Conservation (phyloP, 2,329 filamentous ascomycete genomes). For the Scedosporium aurantiacum region DNA sequence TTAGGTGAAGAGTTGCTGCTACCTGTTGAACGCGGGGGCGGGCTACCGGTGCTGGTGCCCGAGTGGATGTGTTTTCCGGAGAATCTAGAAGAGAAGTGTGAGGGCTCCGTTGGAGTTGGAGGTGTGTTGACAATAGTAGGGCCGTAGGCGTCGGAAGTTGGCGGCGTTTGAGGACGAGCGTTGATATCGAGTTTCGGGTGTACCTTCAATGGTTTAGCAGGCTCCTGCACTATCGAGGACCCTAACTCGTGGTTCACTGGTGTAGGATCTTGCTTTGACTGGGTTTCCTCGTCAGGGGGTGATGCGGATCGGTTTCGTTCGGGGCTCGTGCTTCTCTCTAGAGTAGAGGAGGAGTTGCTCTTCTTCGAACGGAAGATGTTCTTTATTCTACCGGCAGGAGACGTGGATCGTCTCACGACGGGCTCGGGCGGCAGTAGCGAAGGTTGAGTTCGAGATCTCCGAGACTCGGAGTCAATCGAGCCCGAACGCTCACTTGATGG, state of each 20-base stretch:
- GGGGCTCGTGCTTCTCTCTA: slow-evolving; percentile 27
- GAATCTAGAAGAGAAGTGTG: slow-evolving; percentile 6
- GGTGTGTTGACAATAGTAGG: slow-evolving; percentile 55
- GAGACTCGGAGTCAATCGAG: slow-evolving; percentile 20
- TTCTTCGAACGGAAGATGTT: slow-evolving; percentile 57
- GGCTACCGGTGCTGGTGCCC: slow-evolving; percentile 11
- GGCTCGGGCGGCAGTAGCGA: slow-evolving; percentile 28
- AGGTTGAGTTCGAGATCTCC: slow-evolving; percentile 12
- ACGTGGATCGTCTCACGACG: slow-evolving; percentile 47
- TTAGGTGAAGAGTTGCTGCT: slow-evolving; percentile 4
- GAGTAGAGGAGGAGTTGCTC: slow-evolving; percentile 14
- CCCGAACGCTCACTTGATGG: slow-evolving; percentile 21
- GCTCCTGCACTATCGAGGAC: neutral
- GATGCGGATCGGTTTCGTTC: slow-evolving; percentile 15
- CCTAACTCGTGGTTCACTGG: neutral
- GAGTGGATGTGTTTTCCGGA: slow-evolving; percentile 14
- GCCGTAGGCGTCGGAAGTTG: slow-evolving; percentile 28
- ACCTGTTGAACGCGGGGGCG: slow-evolving; percentile 5
- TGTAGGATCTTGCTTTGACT: neutral
- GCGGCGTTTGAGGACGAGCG: slow-evolving; percentile 35
- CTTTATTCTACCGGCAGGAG: slow-evolving; percentile 60
- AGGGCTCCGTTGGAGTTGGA: slow-evolving; percentile 48
- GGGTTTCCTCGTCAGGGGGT: neutral
- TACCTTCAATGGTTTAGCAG: neutral
- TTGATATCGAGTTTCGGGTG: slow-evolving; percentile 19